Evolutionary conservation across 176 grass and related monocot species (phyloP).

Genomic region (Paspalum vaginatum): DNA sequence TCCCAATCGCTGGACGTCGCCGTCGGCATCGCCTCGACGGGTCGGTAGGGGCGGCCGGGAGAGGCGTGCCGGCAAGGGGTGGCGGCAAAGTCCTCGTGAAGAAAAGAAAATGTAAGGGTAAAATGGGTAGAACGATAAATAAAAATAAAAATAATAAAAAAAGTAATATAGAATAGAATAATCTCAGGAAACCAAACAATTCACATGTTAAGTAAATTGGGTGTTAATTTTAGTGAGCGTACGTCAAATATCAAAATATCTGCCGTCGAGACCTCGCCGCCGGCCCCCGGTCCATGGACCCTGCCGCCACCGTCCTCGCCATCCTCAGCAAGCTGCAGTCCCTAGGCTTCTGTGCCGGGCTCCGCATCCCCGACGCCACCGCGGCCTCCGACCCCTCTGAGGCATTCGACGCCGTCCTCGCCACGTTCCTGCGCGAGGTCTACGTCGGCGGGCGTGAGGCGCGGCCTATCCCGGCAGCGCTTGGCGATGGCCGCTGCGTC

Average conservation of each 20-base stretch:
- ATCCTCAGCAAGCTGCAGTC: constrained; percentile 61
- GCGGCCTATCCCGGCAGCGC: constrained; percentile 45
- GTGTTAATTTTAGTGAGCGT: no score
- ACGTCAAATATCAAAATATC: no score
- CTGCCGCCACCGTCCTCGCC: constrained; percentile 26
- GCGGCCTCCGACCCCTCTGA: constrained; percentile 41
- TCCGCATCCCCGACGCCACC: constrained; percentile 31
- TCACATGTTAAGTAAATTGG: no score
- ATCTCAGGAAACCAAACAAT: no score
- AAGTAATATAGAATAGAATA: no score
- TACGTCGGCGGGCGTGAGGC: constrained; percentile 39
- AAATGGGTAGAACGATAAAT: no score
- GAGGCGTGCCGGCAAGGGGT: no score
- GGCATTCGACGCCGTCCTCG: constrained; percentile 58
- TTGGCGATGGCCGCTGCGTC: constrained; percentile 41
- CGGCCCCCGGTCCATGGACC: constrained; percentile 38
- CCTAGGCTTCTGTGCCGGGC: constrained; percentile 54
- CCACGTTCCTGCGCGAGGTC: constrained; percentile 52
- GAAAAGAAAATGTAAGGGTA: no score
- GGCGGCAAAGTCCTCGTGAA: no score
- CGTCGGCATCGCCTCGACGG: no score
- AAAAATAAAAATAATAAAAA: no score
- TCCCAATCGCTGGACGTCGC: constrained; percentile 28
- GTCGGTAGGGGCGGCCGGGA: no score
- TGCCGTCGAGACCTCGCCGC: constrained; percentile 24